Conservation (phyloP, 2,329 filamentous ascomycete genomes). For the Dactylonectria estremocensis region DNA sequence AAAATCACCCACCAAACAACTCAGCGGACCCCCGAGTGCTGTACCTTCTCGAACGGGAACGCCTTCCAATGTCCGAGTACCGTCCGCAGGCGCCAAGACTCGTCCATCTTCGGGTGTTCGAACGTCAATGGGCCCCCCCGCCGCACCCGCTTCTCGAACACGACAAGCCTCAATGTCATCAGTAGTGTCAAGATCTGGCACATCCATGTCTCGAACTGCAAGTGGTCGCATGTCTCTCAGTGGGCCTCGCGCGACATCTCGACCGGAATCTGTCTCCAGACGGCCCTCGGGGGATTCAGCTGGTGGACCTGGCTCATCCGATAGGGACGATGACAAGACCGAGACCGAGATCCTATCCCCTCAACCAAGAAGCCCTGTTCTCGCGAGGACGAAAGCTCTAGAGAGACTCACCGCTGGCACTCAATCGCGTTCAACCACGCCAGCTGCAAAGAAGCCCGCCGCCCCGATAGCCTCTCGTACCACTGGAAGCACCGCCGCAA, state of each 20-base stretch:
- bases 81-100: conserved; percentile 63
- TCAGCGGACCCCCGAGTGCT: conserved; percentile 70
- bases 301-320: conserved; percentile 56
- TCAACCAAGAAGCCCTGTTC: conserved; percentile 66
- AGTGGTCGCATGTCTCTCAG: conserved; percentile 59
- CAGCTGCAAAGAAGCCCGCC: conserved; percentile 52
- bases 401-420: conserved; percentile 65
- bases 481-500: conserved; percentile 65
- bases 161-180: conserved; percentile 64
- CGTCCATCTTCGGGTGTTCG: conserved; percentile 71
- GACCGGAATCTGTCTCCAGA: conserved; percentile 57
- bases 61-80: conserved; percentile 69
- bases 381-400: conserved; percentile 65
- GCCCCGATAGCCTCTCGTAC: conserved; percentile 49
- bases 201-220: conserved; percentile 54
- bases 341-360: conserved; percentile 66
- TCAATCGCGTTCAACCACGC: conserved; percentile 48
- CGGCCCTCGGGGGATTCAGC: conserved; percentile 65
- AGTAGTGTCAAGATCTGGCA: conserved; percentile 52
- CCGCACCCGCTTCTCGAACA: conserved; percentile 61
- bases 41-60: conserved; percentile 76
- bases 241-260: conserved; percentile 54
- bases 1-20: conserved; percentile 85
- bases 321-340: conserved; percentile 61
- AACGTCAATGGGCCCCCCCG: conserved; percentile 78